These are phyloP conservation scores for Picea mariana DNA, from an alignment of 83 land plant genomes.

Conservation along the genomic window DNA sequence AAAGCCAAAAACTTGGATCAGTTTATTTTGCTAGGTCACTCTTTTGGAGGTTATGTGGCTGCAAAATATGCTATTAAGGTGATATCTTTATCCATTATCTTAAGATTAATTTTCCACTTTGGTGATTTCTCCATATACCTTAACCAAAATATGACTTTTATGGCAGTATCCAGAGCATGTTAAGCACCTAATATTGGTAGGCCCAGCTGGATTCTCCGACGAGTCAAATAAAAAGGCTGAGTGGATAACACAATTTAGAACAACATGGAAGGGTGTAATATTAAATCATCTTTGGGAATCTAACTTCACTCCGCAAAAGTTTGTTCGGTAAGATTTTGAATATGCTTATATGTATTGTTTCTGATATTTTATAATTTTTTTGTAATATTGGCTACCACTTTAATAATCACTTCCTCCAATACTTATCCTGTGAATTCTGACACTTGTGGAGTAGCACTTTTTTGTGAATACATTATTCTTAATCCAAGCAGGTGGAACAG, in stretches of 20 bases:
- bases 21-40: slow-evolving; percentile 95
- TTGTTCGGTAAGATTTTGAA: slow-evolving; percentile 61
- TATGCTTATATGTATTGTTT: neutral
- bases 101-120: neutral
- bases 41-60: slow-evolving; percentile 98
- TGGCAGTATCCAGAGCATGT: slow-evolving; percentile 96
- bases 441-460: too few species aligned
- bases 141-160: neutral
- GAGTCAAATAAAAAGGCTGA: slow-evolving; percentile 69
- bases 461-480: too few species aligned
- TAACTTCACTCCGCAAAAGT: slow-evolving; percentile 88
- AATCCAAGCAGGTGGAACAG: too few species aligned
- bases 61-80: slow-evolving; percentile 99
- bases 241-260: slow-evolving; percentile 63
- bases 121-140: neutral
- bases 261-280: slow-evolving; percentile 92
- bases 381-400: neutral
- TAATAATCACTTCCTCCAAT: neutral
- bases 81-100: neutral
- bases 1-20: slow-evolving; percentile 90
- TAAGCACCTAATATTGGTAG: slow-evolving; percentile 90
- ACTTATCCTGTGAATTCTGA: too few species aligned
- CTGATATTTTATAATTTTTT: neutral
- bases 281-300: slow-evolving; percentile 94
- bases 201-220: slow-evolving; percentile 91